phyloP scores from a whole-genome alignment of 306 rosid species.

The Gastrolobium villosum region DNA sequence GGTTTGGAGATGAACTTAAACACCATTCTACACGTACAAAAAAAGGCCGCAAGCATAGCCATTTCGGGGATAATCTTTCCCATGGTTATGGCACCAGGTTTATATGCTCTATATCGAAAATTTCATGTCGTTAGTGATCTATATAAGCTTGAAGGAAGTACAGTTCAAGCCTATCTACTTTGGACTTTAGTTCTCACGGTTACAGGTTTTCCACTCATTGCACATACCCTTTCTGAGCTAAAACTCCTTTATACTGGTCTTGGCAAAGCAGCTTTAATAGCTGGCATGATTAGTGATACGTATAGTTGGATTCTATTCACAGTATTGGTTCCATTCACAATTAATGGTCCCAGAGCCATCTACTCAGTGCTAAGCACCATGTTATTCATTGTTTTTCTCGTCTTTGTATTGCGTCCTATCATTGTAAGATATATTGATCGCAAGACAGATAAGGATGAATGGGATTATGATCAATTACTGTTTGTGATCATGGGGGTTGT shows the following conservation, averaged over 20 bases:
- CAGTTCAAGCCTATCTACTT: background rate
- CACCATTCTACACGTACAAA: background rate
- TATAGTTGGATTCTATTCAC: background rate
- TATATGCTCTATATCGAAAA: conserved; percentile 13
- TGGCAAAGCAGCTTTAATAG: conserved; percentile 33
- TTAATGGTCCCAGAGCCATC: background rate
- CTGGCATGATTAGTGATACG: conserved; percentile 36
- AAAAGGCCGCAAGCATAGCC: conserved; percentile 31
- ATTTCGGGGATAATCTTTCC: conserved; percentile 42
- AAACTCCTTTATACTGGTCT: conserved; percentile 45
- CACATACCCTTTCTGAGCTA: conserved; percentile 41
- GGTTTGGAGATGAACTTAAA: background rate
- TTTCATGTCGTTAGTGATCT: no score
- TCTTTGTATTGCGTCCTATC: conserved; percentile 35
- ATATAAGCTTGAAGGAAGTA: background rate
- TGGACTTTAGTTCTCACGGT: background rate
- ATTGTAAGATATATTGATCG: background rate
- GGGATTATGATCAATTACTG: background rate
- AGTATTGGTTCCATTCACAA: conserved; percentile 2
- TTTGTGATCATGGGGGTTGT: conserved; percentile 38
- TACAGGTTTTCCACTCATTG: conserved; percentile 52
- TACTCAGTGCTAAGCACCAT: background rate
- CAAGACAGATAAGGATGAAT: background rate
- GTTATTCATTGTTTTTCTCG: background rate
- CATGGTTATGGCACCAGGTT: background rate